Percentiles rank a stretch among this genome's conserved stretches.
These are phyloP conservation scores for Lactarius quietus DNA, from an alignment of 768 basidiomycete genomes.

Conservation along the genomic window DNA sequence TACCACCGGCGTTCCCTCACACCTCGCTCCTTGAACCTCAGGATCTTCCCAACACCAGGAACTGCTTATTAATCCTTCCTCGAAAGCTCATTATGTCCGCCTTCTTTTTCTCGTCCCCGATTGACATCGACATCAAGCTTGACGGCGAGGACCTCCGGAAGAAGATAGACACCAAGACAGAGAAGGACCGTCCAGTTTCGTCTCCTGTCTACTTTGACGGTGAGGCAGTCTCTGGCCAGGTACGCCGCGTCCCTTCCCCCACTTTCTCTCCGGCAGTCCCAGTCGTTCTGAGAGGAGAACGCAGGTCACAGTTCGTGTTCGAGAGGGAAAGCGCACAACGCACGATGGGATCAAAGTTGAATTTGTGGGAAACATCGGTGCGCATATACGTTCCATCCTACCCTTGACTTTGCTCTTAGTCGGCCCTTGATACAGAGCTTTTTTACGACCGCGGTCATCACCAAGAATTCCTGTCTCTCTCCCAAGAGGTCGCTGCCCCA, in stretches of 20 bases:
- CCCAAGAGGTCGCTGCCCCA: conserved; percentile 93
- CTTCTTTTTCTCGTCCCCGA: conserved; percentile 90
- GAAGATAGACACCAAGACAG: conserved; percentile 84
- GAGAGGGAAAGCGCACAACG: conserved; percentile 88
- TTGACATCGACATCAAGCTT: conserved; percentile 88
- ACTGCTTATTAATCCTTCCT: too few relatives aligned
- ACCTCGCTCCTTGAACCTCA: too few relatives aligned
- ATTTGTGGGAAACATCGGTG: conserved; percentile 94
- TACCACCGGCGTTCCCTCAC: too few relatives aligned
- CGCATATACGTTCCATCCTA: conserved; percentile 34
- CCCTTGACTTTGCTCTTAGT: too few relatives aligned
- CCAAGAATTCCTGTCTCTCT: conserved; percentile 94
- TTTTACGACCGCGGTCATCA: conserved; percentile 99
- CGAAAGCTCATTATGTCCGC: conserved; percentile 80
- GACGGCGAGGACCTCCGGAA: conserved; percentile 85
- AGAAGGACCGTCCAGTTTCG: conserved; percentile 79
- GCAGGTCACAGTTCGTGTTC: conserved; percentile 80
- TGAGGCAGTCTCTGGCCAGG: conserved; percentile 89
- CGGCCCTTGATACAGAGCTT: conserved; percentile 62
- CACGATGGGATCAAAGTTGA: conserved; percentile 99
- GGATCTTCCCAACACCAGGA: too few relatives aligned
- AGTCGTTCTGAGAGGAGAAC: conserved; percentile 78
- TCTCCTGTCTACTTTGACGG: conserved; percentile 97
- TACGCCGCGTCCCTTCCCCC: too few relatives aligned
- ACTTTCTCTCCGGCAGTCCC: conserved; percentile 77